Evolutionary conservation across 2,329 filamentous ascomycete species (phyloP), one percentile per base, ranked within the genome.

Genomic region (Sporothrix humicola): DNA sequence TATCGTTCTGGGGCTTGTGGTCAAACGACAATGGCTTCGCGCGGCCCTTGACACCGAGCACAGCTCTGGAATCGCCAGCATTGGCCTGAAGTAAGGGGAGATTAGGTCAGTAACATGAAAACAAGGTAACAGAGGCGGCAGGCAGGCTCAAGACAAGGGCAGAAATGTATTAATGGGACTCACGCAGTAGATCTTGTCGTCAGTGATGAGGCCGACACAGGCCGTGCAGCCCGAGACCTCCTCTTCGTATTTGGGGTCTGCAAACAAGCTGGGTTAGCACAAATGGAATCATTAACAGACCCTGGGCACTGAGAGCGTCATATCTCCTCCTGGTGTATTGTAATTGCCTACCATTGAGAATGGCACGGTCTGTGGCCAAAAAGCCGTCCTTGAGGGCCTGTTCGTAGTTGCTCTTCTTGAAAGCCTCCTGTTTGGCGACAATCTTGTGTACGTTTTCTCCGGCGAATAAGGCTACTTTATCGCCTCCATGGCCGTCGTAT

Each of bases 21-120:
- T 99, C 96, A 81, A 97, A 97, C n/a, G 96, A 99, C 75, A 99
- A 87, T 71, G 96, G 96, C 86, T 98, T 99, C 78, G 96, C 96
- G 79, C 96, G 90, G 77, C 96, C 96, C 86, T 98, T 99, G 80
- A 99, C 94, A 79, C 96, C 96, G 77, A 99, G 85, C 37, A 99
- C 96, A 80, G 92, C 93, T 86, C 96, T 91, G 76, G 96, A 99
- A 83, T 99, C 96, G 81, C 96, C 96, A 76, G 96, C 94, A 82
- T 99, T 99, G 80, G 94, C 96, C 96, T 99, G 23, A 61, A 63
- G 46, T n/a, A 59, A 58, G 48, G 56, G n/a, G 37, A 52, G 23
- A 56, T 48, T 17, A n/a, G 46, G 23, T 42, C 3, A 59, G 48
- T 26, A 10, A 20, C 48, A 13, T 52, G 73, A 15, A 31, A 54